A percentile compares a stretch with the other conserved stretches of the same genome.
phyloP scores from a whole-genome alignment of 2,329 filamentous ascomycete species.

The Stylonectria norvegica region DNA sequence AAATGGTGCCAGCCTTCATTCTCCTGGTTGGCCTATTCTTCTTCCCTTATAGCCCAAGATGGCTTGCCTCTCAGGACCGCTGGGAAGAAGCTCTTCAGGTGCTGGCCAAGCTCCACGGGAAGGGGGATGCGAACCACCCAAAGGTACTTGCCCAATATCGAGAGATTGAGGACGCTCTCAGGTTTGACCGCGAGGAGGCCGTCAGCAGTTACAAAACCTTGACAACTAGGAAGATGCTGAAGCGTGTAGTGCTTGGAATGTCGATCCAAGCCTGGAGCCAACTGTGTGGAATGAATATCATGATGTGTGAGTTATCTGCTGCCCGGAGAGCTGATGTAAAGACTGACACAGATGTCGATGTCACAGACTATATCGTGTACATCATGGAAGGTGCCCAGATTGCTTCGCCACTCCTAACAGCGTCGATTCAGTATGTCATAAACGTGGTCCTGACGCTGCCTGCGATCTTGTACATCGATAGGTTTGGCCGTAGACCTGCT shows the following conservation, averaged over 20 bases:
- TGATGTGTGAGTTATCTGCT: slow-evolving; percentile 42
- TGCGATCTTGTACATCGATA: slow-evolving; percentile 59
- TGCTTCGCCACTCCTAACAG: slow-evolving; percentile 54
- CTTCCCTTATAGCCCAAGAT: slow-evolving; percentile 64
- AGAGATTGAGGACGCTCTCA: slow-evolving; percentile 55
- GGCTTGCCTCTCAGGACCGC: slow-evolving; percentile 65
- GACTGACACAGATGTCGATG: no score
- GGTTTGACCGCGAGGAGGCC: slow-evolving; percentile 51
- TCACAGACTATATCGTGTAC: slow-evolving; percentile 53
- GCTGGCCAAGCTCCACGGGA: slow-evolving; percentile 57
- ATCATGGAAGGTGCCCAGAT: slow-evolving; percentile 58
- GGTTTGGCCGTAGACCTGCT: slow-evolving; percentile 54
- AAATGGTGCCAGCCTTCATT: slow-evolving; percentile 53
- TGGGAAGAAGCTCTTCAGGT: slow-evolving; percentile 62
- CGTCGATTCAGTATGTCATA: slow-evolving; percentile 62
- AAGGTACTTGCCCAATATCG: slow-evolving; percentile 61
- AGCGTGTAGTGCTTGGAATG: slow-evolving; percentile 56
- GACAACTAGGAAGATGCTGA: slow-evolving; percentile 48
- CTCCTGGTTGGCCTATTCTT: slow-evolving; percentile 57
- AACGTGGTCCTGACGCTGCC: slow-evolving; percentile 59
- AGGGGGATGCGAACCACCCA: slow-evolving; percentile 52
- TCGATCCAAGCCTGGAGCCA: slow-evolving; percentile 59
- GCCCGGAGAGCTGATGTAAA: no score
- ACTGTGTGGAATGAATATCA: slow-evolving; percentile 58
- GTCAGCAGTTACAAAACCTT: slow-evolving; percentile 48